Percentiles rank a stretch among this genome's conserved stretches.
phyloP scores from a whole-genome alignment of 345 rosid genomes.

The Arabis alpina region DNA sequence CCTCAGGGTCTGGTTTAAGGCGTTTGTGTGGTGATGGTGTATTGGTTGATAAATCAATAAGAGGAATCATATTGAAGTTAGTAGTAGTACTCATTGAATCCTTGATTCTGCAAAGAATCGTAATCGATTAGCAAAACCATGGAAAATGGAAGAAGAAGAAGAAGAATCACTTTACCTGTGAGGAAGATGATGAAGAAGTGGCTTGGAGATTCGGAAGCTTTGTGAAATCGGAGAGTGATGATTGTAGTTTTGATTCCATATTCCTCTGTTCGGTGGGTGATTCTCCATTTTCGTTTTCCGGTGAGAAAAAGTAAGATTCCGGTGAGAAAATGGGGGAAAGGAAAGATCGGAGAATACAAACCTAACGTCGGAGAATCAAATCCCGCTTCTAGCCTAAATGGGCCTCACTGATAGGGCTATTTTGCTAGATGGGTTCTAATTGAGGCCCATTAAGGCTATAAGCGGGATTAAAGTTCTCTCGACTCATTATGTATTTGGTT shows the following conservation, averaged over 20 bases:
- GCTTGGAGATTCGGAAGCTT: constrained; percentile 67
- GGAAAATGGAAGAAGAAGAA: constrained; percentile 1
- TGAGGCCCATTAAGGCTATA: no score
- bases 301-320: constrained; percentile 1
- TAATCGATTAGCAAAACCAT: background rate
- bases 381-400: no score
- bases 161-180: constrained; percentile 38
- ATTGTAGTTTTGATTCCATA: constrained; percentile 30
- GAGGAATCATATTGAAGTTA: constrained; percentile 57
- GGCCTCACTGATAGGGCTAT: no score
- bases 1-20: constrained; percentile 4
- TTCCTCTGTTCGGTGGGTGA: constrained; percentile 46
- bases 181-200: constrained; percentile 51
- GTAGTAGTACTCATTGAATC: constrained; percentile 33
- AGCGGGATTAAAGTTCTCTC: no score
- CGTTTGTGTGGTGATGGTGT: constrained; percentile 44
- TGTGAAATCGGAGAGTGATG: constrained; percentile 56
- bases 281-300: constrained; percentile 40
- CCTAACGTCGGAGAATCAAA: no score
- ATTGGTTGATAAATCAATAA: constrained; percentile 55
- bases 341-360: no score
- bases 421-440: no score
- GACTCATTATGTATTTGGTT: no score
- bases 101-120: constrained; percentile 41
- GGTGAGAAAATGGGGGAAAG: no score